phyloP scores from a whole-genome alignment of 2,329 filamentous ascomycete species.

The Xylogone sp. region DNA sequence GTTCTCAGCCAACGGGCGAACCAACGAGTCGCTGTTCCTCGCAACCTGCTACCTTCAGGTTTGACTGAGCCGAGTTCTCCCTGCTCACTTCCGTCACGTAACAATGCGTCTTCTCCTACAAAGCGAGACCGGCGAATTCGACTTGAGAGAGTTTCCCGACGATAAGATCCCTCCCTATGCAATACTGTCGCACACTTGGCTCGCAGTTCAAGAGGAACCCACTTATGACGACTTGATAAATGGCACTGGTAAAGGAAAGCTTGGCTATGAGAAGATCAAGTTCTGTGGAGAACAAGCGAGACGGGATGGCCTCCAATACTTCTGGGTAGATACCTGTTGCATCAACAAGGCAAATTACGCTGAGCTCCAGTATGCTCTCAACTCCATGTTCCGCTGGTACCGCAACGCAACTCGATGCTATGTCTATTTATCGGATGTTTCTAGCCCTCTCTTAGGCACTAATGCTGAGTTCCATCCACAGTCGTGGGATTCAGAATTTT shows the following conservation, averaged over 20 bases:
- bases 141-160: not conserved
- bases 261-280: slow-evolving; percentile 14
- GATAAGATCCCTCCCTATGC: slow-evolving; percentile 4
- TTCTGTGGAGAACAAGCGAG: slow-evolving; percentile 8
- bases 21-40: not conserved
- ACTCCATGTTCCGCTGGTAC: slow-evolving; percentile 14
- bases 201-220: slow-evolving; percentile 4
- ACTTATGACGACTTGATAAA: slow-evolving; percentile 4
- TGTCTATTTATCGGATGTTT: slow-evolving; percentile 11
- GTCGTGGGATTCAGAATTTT: slow-evolving; percentile 8
- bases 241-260: slow-evolving; percentile 2
- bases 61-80: not conserved
- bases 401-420: slow-evolving; percentile 4
- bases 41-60: not conserved
- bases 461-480: not conserved
- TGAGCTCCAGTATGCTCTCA: slow-evolving; percentile 14
- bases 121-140: slow-evolving; percentile 7
- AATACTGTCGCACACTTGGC: slow-evolving; percentile 12
- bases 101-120: slow-evolving; percentile 9
- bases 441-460: not conserved
- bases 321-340: slow-evolving; percentile 9
- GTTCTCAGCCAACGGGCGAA: not conserved
- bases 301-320: slow-evolving; percentile 1
- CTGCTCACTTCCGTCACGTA: slow-evolving; percentile 2
- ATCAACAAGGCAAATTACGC: slow-evolving; percentile 3